These are phyloP conservation scores for Coemansia sp. DNA, from an alignment of 192 early-diverging fungal species.

Conservation along the genomic window DNA sequence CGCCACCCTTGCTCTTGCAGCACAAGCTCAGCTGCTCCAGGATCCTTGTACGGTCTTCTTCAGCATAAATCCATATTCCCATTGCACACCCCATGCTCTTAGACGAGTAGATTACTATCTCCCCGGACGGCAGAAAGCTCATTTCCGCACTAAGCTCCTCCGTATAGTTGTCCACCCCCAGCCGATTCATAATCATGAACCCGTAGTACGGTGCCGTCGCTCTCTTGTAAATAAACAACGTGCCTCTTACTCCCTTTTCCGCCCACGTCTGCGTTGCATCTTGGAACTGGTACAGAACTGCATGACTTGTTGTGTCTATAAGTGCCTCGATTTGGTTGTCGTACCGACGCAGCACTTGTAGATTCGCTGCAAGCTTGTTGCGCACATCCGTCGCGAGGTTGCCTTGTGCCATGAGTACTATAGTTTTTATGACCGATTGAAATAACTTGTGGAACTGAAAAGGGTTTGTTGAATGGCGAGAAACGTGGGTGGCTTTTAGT, in stretches of 20 bases:
- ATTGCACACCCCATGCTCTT: conserved; percentile 21
- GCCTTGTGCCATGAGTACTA: conserved; percentile 53
- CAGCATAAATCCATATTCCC: conserved; percentile 54
- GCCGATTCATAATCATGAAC: conserved; percentile 86
- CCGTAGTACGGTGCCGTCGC: conserved; percentile 63
- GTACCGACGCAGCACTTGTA: conserved; percentile 80
- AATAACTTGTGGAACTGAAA: too few relatives aligned
- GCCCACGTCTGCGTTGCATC: conserved; percentile 68
- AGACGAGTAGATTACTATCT: conserved; percentile 84
- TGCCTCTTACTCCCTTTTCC: conserved; percentile 88
- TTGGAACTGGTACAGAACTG: conserved; percentile 89
- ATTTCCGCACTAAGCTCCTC: conserved; percentile 67
- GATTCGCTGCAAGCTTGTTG: conserved; percentile 62
- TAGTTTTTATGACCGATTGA: too few relatives aligned
- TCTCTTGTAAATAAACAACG: conserved; percentile 84
- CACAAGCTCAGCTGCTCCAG: conserved; percentile 45
- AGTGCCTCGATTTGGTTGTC: conserved; percentile 77
- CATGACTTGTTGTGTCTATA: conserved; percentile 81
- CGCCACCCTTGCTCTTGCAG: conserved; percentile 27
- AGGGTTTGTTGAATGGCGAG: too few relatives aligned
- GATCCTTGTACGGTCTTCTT: conserved; percentile 39
- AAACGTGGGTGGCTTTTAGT: too few relatives aligned
- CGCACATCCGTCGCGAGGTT: conserved; percentile 46
- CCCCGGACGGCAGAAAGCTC: conserved; percentile 75
- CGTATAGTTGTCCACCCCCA: conserved; percentile 78